A percentile compares a stretch with the other conserved stretches of the same genome.
phyloP scores from a whole-genome alignment of 1,139 yeast genomes.

The Wickerhamomyces sp. region DNA sequence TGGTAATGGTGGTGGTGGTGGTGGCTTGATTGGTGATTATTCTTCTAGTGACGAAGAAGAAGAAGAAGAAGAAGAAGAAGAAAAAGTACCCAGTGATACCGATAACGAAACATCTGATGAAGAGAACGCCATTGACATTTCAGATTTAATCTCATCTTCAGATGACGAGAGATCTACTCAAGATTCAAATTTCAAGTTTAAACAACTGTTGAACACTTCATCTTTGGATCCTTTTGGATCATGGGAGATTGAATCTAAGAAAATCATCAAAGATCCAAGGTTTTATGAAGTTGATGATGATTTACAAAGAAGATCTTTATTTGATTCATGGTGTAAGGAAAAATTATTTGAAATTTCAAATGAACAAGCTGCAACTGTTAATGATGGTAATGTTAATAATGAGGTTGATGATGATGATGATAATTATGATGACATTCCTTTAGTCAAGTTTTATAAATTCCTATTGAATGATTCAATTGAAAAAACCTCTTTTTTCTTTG shows the following conservation, averaged over 20 bases:
- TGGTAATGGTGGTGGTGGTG: slow-evolving; percentile 1
- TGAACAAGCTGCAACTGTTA: neutral
- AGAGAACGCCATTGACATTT: slow-evolving; percentile 12
- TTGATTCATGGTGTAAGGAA: slow-evolving; percentile 34
- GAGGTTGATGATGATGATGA: slow-evolving; percentile 1
- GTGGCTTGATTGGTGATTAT: slow-evolving; percentile 13
- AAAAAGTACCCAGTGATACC: slow-evolving; percentile 3
- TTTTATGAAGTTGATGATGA: slow-evolving; percentile 33
- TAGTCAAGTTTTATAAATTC: neutral
- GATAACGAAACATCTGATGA: slow-evolving; percentile 13
- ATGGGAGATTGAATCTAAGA: slow-evolving; percentile 43
- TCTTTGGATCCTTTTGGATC: slow-evolving; percentile 36
- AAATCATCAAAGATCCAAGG: slow-evolving; percentile 34
- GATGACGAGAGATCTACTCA: slow-evolving; percentile 1
- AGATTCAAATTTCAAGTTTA: slow-evolving; percentile 15
- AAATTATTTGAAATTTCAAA: neutral
- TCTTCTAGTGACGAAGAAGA: slow-evolving; percentile 15
- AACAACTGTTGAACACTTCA: slow-evolving; percentile 25
- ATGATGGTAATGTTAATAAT: neutral
- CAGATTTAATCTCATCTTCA: slow-evolving; percentile 10
- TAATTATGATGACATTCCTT: neutral
- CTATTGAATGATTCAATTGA: slow-evolving; percentile 19
- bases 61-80: slow-evolving; percentile 4
- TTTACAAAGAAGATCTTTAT: slow-evolving; percentile 30
- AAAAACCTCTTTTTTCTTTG: slow-evolving; percentile 35